Evolutionary conservation across 2,329 filamentous ascomycete species (phyloP).

Genomic region (Diaporthe vaccinii): DNA sequence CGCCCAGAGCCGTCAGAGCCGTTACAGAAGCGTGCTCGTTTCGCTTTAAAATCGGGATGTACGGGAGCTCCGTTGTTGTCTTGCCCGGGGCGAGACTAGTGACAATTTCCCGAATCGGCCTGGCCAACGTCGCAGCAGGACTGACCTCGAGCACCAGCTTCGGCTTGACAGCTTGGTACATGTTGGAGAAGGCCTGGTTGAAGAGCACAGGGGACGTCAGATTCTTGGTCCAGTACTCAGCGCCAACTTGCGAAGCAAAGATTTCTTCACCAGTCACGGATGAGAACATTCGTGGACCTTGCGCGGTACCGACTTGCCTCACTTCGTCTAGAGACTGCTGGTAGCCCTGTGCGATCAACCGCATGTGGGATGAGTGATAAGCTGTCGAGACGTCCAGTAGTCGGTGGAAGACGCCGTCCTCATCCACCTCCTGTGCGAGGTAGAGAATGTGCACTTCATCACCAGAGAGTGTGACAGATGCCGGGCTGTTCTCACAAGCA

Average conservation of each 20-base stretch:
- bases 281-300: constrained; percentile 54
- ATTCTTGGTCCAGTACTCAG: constrained; percentile 62
- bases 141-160: constrained; percentile 58
- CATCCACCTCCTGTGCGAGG: constrained; percentile 50
- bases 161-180: constrained; percentile 49
- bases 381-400: constrained; percentile 55
- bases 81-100: constrained; percentile 14
- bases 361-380: constrained; percentile 63
- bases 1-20: constrained; percentile 50
- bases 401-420: constrained; percentile 51
- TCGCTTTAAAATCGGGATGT: constrained; percentile 34
- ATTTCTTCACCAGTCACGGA: constrained; percentile 50
- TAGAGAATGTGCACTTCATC: constrained; percentile 48
- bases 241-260: constrained; percentile 46
- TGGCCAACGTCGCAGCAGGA: constrained; percentile 54
- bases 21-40: constrained; percentile 28
- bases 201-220: constrained; percentile 61
- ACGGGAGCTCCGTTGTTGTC: constrained; percentile 2
- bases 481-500: constrained; percentile 61
- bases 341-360: constrained; percentile 54
- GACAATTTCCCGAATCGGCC: constrained; percentile 53
- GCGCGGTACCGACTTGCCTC: not conserved
- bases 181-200: constrained; percentile 53
- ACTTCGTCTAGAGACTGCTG: constrained; percentile 46
- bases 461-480: constrained; percentile 60